A percentile compares a stretch with the other conserved stretches of the same genome.
These are phyloP conservation scores for Daldinia caldariorum DNA, from an alignment of 495 filamentous ascomycete species.

Conservation along the genomic window DNA sequence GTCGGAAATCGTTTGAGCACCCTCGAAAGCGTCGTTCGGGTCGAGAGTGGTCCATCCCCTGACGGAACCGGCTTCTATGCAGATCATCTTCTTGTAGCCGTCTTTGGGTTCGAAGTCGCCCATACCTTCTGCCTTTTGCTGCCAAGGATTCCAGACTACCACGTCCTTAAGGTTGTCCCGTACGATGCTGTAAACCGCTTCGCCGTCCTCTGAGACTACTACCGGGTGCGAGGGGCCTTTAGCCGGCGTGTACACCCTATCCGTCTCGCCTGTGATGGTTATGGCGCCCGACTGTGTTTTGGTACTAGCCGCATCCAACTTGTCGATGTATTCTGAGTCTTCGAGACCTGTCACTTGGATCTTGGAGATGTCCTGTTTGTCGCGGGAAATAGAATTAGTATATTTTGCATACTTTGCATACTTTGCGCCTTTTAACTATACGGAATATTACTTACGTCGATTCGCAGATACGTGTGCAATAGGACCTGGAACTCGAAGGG, in stretches of 20 bases:
- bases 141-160: slow-evolving; percentile 98
- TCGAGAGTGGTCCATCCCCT: slow-evolving; percentile 83
- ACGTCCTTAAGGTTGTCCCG: slow-evolving; percentile 85
- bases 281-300: slow-evolving; percentile 67
- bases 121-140: slow-evolving; percentile 80
- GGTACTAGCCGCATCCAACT: slow-evolving; percentile 69
- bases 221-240: slow-evolving; percentile 70
- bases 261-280: slow-evolving; percentile 75
- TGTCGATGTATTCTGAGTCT: slow-evolving; percentile 79
- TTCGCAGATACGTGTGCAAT: slow-evolving; percentile 87
- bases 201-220: slow-evolving; percentile 67
- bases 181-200: slow-evolving; percentile 72
- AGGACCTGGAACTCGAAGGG: slow-evolving; percentile 91
- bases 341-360: slow-evolving; percentile 77
- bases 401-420: not conserved
- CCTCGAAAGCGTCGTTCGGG: slow-evolving; percentile 87
- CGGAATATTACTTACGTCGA: slow-evolving; percentile 68
- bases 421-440: not conserved
- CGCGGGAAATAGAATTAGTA: slow-evolving; percentile 12
- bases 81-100: slow-evolving; percentile 91
- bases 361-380: slow-evolving; percentile 73
- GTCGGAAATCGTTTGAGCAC: slow-evolving; percentile 75
- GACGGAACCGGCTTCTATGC: slow-evolving; percentile 90
- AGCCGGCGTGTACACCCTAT: slow-evolving; percentile 72
- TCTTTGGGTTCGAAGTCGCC: slow-evolving; percentile 89